phyloP scores from a whole-genome alignment of 192 early-diverging fungal species.

The Haplosporangium gracile region DNA sequence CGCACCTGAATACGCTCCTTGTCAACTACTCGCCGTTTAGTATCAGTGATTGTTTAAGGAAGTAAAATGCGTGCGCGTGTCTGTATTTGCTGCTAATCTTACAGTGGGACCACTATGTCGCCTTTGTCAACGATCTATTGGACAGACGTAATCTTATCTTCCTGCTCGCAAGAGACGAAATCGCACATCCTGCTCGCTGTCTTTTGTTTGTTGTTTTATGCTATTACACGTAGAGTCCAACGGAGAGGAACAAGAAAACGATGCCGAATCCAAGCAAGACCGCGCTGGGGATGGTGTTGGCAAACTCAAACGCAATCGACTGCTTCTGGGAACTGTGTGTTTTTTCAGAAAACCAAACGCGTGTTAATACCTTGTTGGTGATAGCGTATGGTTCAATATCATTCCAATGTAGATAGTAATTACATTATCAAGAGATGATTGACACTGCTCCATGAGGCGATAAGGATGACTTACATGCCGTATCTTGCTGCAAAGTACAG shows the following conservation, averaged over 20 bases:
- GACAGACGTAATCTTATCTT: neutral
- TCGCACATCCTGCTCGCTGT: neutral
- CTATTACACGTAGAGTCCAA: constrained; percentile 45
- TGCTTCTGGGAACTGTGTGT: constrained; percentile 34
- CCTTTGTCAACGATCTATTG: neutral
- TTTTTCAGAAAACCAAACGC: neutral
- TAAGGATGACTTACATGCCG: constrained; percentile 34
- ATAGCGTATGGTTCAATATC: neutral
- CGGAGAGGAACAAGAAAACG: constrained; percentile 50
- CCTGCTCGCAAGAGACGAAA: neutral
- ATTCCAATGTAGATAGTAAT: neutral
- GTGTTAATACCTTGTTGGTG: neutral
- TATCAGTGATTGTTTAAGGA: neutral
- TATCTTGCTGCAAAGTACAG: constrained; percentile 53
- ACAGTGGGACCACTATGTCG: neutral
- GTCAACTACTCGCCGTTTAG: neutral
- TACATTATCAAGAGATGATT: neutral
- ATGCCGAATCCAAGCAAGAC: constrained; percentile 44
- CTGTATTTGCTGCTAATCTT: neutral
- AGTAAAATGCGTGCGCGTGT: neutral
- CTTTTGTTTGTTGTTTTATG: neutral
- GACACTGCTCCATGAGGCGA: neutral
- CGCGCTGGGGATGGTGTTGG: constrained; percentile 21
- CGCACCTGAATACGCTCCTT: neutral
- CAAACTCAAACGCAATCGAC: constrained; percentile 22